Evolutionary conservation across 2,329 filamentous ascomycete genomes (phyloP), one percentile per base, ranked within the genome.

Genomic region (Endothia cerciana): DNA sequence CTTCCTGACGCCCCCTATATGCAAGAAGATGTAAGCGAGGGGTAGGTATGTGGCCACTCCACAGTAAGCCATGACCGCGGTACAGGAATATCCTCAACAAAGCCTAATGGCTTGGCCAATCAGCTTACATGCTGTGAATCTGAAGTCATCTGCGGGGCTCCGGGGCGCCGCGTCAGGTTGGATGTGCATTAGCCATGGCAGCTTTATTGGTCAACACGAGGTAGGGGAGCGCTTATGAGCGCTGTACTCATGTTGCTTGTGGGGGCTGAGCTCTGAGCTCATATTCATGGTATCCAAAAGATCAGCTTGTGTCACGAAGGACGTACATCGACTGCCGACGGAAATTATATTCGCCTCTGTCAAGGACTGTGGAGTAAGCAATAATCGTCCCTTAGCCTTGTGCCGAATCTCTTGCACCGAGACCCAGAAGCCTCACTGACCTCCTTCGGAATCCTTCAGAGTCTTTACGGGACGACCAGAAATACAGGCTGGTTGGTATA

Each of bases 251-350:
- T 38, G 45, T 15, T 40, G n/a, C 41, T 40, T 67, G 65, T 59
- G 65, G 65, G 65, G 65, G 55, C 40, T 59, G 17, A 40, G 53
- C 59, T 60, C 65, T 55, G 22, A n/a, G 53, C 22, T 28, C 60
- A 58, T n/a, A 62, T 56, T 65, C 59, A 63, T 36, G 41, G 57
- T 19, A 41, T 19, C 3, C 5, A 28, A 47, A 36, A 17, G 56
- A 43, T 55, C 22, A 43, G 11, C 11, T 25, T 51, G 49, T 19
- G 10, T 1, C 6, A n/a, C 28, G 33, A 36, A n/a, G 6, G 45
- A 57, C 6, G n/a, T 11, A 28, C 25, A 22, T 40, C 33, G 49
- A 45, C 47, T 55, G 51, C 51, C 51, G 51, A 55, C 51, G 51
- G 51, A 33, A 64, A 22, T 64, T 55, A 61, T n/a, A 55, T 55